Evolutionary conservation across 345 rosid genomes (phyloP).

Genomic region (Dipteronia sinensis): DNA sequence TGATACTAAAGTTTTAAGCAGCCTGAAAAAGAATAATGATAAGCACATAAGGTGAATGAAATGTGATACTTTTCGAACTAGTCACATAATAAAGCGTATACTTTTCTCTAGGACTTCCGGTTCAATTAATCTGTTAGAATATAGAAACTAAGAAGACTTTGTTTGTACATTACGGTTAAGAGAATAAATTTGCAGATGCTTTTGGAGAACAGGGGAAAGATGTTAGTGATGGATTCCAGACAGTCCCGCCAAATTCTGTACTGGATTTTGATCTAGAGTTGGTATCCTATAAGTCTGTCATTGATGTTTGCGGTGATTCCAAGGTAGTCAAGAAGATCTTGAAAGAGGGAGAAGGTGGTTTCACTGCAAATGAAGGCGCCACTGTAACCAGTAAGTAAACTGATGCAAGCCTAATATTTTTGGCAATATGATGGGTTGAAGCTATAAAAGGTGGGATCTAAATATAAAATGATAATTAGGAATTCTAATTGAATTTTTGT

Average conservation of each 20-base stretch:
- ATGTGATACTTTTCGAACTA: not conserved
- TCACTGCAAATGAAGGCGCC: conserved; percentile 58
- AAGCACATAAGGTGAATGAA: not conserved
- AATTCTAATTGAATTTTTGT: not conserved
- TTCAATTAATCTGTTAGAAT: not conserved
- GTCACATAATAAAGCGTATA: not conserved
- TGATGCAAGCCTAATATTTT: not conserved
- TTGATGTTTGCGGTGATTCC: conserved; percentile 56
- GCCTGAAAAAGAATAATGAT: not conserved
- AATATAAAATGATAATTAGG: not conserved
- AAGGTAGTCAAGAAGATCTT: conserved; percentile 63
- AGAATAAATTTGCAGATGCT: conserved; percentile 44
- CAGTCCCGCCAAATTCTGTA: conserved; percentile 44
- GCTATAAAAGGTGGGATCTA: not conserved
- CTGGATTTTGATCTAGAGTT: conserved; percentile 49
- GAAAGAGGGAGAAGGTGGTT: conserved; percentile 53
- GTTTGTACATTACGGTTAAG: not conserved
- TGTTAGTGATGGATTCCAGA: conserved; percentile 18
- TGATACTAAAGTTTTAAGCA: not conserved
- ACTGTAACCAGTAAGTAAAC: conserved; percentile 48
- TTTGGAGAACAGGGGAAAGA: conserved; percentile 45
- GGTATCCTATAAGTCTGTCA: conserved; percentile 56
- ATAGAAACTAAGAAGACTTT: not conserved
- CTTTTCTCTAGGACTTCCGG: not conserved
- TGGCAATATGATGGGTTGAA: conserved; percentile 1